Conservation (phyloP, 2,329 filamentous ascomycete genomes). For the Tolypocladium ovalisporum region DNA sequence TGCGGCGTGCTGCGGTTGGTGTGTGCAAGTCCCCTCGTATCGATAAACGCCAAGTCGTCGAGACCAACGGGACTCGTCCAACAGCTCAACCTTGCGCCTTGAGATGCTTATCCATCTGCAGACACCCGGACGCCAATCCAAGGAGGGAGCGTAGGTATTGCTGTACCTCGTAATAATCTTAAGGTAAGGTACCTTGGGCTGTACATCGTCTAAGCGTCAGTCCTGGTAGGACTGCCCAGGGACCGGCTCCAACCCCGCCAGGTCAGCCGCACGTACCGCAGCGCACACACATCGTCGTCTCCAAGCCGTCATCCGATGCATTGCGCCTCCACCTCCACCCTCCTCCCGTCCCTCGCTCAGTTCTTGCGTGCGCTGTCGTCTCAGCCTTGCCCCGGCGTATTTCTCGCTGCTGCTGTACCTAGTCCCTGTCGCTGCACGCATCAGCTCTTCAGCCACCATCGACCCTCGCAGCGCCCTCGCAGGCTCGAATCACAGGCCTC, state of each 20-base stretch:
- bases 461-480: background rate
- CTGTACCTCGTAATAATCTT: background rate
- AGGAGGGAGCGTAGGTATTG: background rate
- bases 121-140: background rate
- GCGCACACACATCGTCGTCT: background rate
- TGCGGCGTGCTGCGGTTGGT: background rate
- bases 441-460: background rate
- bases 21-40: background rate
- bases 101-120: background rate
- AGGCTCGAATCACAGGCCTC: background rate
- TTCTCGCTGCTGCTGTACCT: background rate
- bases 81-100: background rate
- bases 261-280: background rate
- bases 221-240: background rate
- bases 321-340: background rate
- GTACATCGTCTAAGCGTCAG: background rate
- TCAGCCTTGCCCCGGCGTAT: background rate
- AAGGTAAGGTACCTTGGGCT: background rate
- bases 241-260: background rate
- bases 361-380: background rate
- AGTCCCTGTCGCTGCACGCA: background rate
- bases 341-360: background rate
- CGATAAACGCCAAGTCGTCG: background rate
- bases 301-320: background rate
- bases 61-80: background rate